Base-by-base conservation (phyloP, 1,284 basidiomycete genomes). In the Ganoderma multipileum region DNA sequence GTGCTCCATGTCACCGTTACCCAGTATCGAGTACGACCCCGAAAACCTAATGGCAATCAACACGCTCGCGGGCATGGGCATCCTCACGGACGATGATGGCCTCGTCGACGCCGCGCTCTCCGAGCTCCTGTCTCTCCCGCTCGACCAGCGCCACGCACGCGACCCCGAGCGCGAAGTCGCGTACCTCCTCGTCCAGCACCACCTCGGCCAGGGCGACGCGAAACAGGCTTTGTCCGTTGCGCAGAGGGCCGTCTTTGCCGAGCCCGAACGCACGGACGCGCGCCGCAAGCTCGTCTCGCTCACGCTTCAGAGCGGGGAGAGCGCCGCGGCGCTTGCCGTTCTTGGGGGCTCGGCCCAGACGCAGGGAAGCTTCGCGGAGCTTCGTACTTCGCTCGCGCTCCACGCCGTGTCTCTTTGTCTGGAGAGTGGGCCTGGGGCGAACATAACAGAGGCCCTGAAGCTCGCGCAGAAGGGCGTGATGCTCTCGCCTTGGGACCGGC, bases 21-120 rank as follows among this genome's bases (percentile, higher is more conserved):
- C 18, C 67, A 94, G 92, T 72, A 90, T 93, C 71, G 82, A 88
- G 1, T 79, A 84, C 71, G 92, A 92, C 79, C 87, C 88, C 28
- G 91, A 88, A 75, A 94, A 93, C 76, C 79, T 96, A 64, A 85
- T 87, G 67, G 95, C 94, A 1, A 92, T 98, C 76, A 91, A 92
- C 54, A 87, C 91, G 0, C 86, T 98, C 0, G 94, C 93, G 0
- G 94, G 94, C 2, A 94, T 97, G 86, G 96, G 94, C 11, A 90
- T 96, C 66, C 81, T 95, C 28, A 92, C 91, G 0, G 84, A 86
- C 33, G 96, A 98, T 76, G 89, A 91, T 30, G 89, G 87, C 63
- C 85, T 98, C 23, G 86, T 97, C 18, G 95, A 97, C 76, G 96
- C 96, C 0, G 93, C 95, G 0, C 82, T 97, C 11, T 90, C 93